Evolutionary conservation across 1,284 basidiomycete species (phyloP), one percentile per base, ranked within the genome.

Genomic region (Ustilago xerochloae): DNA sequence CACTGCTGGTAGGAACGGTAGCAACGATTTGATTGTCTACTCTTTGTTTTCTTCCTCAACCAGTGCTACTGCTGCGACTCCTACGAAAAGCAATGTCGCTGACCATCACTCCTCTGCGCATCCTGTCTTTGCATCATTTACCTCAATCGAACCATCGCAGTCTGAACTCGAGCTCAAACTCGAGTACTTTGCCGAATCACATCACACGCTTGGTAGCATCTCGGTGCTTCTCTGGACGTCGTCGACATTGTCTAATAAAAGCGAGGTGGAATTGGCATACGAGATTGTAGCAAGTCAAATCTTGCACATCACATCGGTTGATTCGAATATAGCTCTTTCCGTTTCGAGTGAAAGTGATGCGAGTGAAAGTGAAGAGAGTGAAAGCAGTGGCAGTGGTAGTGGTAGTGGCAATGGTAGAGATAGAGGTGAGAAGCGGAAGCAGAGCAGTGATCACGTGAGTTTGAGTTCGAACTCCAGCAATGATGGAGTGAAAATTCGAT

Each of bases 101-200:
- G 65, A 68, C 65, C 49, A 51, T 16, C 12, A 30, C 35, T n/a
- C n/a, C n/a, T n/a, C n/a, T n/a, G n/a, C n/a, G n/a, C n/a, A n/a
- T n/a, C 22, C 49, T 38, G 20, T 26, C 47, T 41, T 47, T 35
- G 41, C 59, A 26, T 22, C 50, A 15, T 16, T 16, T 13, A 33
- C 24, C n/a, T 2, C 50, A 8, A 8, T 33, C n/a, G n/a, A n/a
- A 28, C 41, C 41, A 13, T 12, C 4, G 9, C 60, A 68, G 65
- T 49, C 45, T 68, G 56, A 63, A 24, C 22, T 59, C 38, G 62
- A 62, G 22, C 16, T 59, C 28, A 54, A 55, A 4, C 51, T 77
- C 43, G 65, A 62, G 28, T 75, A 24, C 59, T 47, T 72, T n/a
- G 72, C 51, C 52, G 75, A 78, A 50, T 51, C 68, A 6, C 75